Conservation (phyloP, 1,284 basidiomycete genomes). For the Rhodotorula sp. region DNA sequence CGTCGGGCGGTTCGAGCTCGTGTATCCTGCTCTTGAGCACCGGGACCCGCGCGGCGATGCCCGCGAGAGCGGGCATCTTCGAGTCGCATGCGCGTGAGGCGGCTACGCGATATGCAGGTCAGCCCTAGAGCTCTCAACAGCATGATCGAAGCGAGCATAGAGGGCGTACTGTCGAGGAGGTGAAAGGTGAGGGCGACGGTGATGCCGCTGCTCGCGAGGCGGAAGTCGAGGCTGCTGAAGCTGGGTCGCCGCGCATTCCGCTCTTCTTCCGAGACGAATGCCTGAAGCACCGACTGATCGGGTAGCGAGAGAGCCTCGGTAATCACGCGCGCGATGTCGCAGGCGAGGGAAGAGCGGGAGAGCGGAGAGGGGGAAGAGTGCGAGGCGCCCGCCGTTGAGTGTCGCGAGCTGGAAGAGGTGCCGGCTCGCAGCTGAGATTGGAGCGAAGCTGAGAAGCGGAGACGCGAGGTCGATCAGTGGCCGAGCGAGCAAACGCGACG, state of each 20-base stretch:
- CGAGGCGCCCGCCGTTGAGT: neutral
- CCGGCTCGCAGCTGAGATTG: slow-evolving; percentile 6
- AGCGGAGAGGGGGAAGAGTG: neutral
- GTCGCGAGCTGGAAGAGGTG: neutral
- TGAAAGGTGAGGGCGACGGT: slow-evolving; percentile 16
- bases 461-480: neutral
- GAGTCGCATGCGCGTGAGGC: slow-evolving; percentile 24
- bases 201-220: neutral
- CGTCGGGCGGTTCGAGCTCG: slow-evolving; percentile 17
- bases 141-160: neutral
- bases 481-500: neutral
- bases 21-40: slow-evolving; percentile 17
- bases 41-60: slow-evolving; percentile 11
- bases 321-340: slow-evolving; percentile 12
- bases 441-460: slow-evolving; percentile 5
- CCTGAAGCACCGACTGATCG: slow-evolving; percentile 1
- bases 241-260: neutral
- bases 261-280: slow-evolving; percentile 1
- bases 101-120: neutral
- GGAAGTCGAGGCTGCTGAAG: neutral
- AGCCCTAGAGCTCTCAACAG: neutral
- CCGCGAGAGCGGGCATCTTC: slow-evolving; percentile 16
- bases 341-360: neutral
- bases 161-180: slow-evolving; percentile 27
- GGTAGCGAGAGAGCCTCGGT: neutral